phyloP scores from a whole-genome alignment of 2,329 filamentous ascomycete genomes.

The Magnaporthiopsis rhizophila region DNA sequence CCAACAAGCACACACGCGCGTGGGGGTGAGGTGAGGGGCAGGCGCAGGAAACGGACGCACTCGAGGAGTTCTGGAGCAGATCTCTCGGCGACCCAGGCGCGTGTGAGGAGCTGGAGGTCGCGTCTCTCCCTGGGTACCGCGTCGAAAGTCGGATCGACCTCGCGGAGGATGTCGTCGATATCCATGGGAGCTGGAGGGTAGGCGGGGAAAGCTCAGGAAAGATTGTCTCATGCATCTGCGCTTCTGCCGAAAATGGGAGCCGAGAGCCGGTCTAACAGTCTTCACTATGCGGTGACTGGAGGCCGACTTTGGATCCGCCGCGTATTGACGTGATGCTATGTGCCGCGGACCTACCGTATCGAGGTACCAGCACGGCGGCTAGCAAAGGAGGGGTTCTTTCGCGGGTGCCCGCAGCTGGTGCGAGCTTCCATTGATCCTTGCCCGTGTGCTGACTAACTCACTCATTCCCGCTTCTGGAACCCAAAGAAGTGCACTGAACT shows the following conservation, averaged over 20 bases:
- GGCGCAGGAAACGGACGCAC: slow-evolving; percentile 35
- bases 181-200: slow-evolving; percentile 44
- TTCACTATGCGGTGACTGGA: not conserved
- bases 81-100: slow-evolving; percentile 88
- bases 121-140: slow-evolving; percentile 50
- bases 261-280: not conserved
- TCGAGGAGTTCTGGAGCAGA: slow-evolving; percentile 81
- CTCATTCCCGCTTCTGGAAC: not conserved
- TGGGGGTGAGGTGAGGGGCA: not conserved
- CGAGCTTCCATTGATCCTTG: not conserved
- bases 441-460: not conserved
- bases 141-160: slow-evolving; percentile 55
- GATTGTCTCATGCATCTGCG: not conserved
- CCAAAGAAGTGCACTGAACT: not conserved
- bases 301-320: not conserved
- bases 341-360: not conserved
- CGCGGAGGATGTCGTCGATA: slow-evolving; percentile 71
- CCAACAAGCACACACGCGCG: not conserved
- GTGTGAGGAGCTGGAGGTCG: slow-evolving; percentile 83
- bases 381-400: not conserved
- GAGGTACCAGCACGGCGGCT: too few species aligned
- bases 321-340: not conserved
- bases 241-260: not conserved
- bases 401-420: too few species aligned
- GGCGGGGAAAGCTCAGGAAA: not conserved